phyloP scores from a whole-genome alignment of 148 eudicot genomes.

The Amaranthus cruentus region DNA sequence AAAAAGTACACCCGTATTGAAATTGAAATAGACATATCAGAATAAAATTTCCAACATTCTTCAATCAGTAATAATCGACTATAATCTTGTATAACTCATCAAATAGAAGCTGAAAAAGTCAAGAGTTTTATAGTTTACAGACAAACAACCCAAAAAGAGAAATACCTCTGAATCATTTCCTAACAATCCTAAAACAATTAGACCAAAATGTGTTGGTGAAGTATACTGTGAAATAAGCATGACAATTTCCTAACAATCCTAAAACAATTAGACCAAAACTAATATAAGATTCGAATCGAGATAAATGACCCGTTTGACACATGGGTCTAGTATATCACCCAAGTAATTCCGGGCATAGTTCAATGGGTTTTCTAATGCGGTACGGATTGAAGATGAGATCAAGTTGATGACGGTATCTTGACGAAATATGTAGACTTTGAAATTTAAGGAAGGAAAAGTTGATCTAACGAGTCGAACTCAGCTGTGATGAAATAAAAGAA shows the following conservation, averaged over 20 bases:
- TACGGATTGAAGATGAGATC: constrained; percentile 61
- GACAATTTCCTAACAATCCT: constrained; percentile 73
- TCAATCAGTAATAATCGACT: too few relatives aligned
- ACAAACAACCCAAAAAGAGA: too few relatives aligned
- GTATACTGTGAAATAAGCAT: constrained; percentile 64
- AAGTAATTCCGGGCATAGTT: constrained; percentile 80
- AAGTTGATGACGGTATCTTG: constrained; percentile 61
- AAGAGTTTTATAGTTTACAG: too few relatives aligned
- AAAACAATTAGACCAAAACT: constrained; percentile 42
- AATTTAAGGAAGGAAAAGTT: constrained; percentile 57
- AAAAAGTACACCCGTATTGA: constrained; percentile 67
- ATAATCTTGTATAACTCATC: constrained; percentile 39
- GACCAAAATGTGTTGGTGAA: constrained; percentile 66
- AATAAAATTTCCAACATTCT: background rate
- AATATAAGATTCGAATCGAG: constrained; percentile 64
- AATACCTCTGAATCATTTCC: too few relatives aligned
- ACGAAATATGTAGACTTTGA: constrained; percentile 64
- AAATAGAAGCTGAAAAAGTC: background rate
- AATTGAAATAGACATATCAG: constrained; percentile 19
- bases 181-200: too few relatives aligned
- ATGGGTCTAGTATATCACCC: constrained; percentile 67
- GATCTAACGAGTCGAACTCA: constrained; percentile 87
- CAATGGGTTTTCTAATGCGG: constrained; percentile 67
- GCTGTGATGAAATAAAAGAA: constrained; percentile 76
- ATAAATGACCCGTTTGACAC: constrained; percentile 65